These are phyloP conservation scores for Naganishia liquefaciens DNA, from an alignment of 1,284 basidiomycete genomes.

Conservation along the genomic window DNA sequence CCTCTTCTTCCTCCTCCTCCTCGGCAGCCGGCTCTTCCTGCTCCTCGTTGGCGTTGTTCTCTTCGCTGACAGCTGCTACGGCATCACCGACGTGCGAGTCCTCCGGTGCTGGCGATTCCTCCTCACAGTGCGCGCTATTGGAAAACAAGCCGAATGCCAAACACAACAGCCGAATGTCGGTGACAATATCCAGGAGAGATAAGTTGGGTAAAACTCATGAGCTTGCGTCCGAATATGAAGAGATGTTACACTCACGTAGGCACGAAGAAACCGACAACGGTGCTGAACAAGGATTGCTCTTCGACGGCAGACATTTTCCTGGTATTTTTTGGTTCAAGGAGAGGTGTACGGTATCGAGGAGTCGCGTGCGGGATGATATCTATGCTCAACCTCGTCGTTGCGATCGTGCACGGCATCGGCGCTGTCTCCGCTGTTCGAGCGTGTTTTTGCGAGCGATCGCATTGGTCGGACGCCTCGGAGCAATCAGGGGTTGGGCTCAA, in stretches of 20 bases:
- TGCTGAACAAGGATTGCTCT: slow-evolving; percentile 29
- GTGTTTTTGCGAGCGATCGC: slow-evolving; percentile 23
- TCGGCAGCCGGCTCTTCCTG: slow-evolving; percentile 56
- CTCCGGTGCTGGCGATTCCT: slow-evolving; percentile 18
- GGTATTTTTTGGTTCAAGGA: neutral
- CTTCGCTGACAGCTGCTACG: slow-evolving; percentile 34
- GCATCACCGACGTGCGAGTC: slow-evolving; percentile 13
- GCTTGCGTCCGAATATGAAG: neutral
- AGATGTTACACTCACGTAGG: slow-evolving; percentile 18
- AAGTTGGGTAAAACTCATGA: neutral
- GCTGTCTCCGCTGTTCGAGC: neutral
- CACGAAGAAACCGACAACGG: slow-evolving; percentile 28
- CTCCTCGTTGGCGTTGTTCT: slow-evolving; percentile 43
- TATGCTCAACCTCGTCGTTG: neutral
- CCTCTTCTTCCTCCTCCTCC: slow-evolving; percentile 59
- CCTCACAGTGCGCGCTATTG: slow-evolving; percentile 16
- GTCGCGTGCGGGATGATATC: slow-evolving; percentile 4
- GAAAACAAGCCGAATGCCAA: neutral
- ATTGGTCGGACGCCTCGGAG: slow-evolving; percentile 22
- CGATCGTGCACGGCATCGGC: slow-evolving; percentile 26
- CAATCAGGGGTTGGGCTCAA: neutral
- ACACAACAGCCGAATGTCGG: neutral
- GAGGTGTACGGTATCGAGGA: neutral
- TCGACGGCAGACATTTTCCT: slow-evolving; percentile 24
- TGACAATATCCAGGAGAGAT: neutral